These are phyloP conservation scores for Mollisiaceae sp. DNA, from an alignment of 2,329 filamentous ascomycete species.

Conservation along the genomic window DNA sequence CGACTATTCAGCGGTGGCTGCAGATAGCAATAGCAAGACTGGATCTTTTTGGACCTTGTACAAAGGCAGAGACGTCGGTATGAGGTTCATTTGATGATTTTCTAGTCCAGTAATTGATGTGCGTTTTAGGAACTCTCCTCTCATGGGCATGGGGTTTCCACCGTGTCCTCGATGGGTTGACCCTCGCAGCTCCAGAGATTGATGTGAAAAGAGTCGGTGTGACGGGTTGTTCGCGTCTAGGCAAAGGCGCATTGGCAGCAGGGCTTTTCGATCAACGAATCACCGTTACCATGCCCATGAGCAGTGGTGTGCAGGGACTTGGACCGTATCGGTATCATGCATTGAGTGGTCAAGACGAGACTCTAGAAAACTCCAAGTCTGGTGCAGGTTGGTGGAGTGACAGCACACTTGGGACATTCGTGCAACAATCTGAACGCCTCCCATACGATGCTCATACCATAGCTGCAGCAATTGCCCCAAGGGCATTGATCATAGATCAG, in stretches of 20 bases:
- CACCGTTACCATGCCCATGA: slow-evolving; percentile 45
- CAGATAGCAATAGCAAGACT: slow-evolving; percentile 55
- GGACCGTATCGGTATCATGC: slow-evolving; percentile 47
- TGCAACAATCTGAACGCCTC: slow-evolving; percentile 41
- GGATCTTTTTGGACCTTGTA: slow-evolving; percentile 57
- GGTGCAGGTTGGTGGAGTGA: slow-evolving; percentile 45
- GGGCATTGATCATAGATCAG: slow-evolving; percentile 44
- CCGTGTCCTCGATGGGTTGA: slow-evolving; percentile 44
- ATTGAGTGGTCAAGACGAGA: slow-evolving; percentile 49
- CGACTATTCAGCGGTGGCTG: slow-evolving; percentile 53
- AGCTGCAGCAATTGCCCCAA: slow-evolving; percentile 43
- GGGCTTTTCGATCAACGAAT: slow-evolving; percentile 45
- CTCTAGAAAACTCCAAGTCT: slow-evolving; percentile 48
- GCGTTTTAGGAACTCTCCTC: slow-evolving; percentile 41
- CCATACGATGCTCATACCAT: slow-evolving; percentile 46
- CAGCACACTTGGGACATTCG: slow-evolving; percentile 43
- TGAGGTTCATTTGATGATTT: slow-evolving; percentile 16
- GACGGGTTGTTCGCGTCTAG: slow-evolving; percentile 45
- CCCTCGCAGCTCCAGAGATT: slow-evolving; percentile 45
- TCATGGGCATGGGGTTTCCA: slow-evolving; percentile 48
- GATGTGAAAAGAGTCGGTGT: slow-evolving; percentile 43
- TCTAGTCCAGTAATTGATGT: not conserved
- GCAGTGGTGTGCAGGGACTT: slow-evolving; percentile 44
- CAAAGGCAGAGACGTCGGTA: slow-evolving; percentile 54
- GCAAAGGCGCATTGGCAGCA: slow-evolving; percentile 44